Evolutionary conservation across 2,329 filamentous ascomycete species (phyloP).

Genomic region (Microsporum ferrugineum): DNA sequence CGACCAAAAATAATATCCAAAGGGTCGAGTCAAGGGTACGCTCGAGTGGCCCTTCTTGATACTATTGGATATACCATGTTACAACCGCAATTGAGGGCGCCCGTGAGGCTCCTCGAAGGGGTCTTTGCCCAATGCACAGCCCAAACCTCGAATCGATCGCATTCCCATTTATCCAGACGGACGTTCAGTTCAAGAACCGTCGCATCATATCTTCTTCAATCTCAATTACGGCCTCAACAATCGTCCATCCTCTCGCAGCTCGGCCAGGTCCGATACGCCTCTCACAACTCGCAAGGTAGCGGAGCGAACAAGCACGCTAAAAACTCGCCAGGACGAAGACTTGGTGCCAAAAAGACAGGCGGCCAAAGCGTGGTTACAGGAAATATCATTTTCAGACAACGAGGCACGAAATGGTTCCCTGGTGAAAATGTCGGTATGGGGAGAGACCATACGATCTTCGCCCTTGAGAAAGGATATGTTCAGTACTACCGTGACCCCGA

Average conservation of each 20-base stretch:
- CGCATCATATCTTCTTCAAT: not conserved
- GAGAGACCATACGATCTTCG: constrained; percentile 90
- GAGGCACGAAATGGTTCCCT: constrained; percentile 86
- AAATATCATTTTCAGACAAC: constrained; percentile 96
- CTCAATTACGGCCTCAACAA: constrained; percentile 12
- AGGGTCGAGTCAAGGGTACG: constrained; percentile 3
- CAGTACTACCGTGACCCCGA: constrained; percentile 89
- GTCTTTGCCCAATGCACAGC: constrained; percentile 24
- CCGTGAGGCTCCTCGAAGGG: constrained; percentile 30
- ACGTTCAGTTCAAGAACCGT: constrained; percentile 7
- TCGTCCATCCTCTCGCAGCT: constrained; percentile 27
- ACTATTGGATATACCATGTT: constrained; percentile 25
- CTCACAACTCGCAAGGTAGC: constrained; percentile 51
- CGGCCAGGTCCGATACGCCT: constrained; percentile 47
- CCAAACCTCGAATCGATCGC: constrained; percentile 11
- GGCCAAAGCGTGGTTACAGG: constrained; percentile 90
- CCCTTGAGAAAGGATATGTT: constrained; percentile 76
- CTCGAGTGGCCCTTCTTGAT: constrained; percentile 6
- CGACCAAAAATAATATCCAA: not conserved
- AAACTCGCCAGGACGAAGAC: constrained; percentile 66
- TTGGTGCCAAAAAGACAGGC: constrained; percentile 87
- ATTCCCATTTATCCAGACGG: constrained; percentile 16
- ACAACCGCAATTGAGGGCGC: constrained; percentile 32
- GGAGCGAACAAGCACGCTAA: constrained; percentile 56
- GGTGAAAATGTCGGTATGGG: constrained; percentile 94